These are phyloP conservation scores for Phytophthora citrophthora DNA, from an alignment of 352 stramenopile species.

Conservation along the genomic window DNA sequence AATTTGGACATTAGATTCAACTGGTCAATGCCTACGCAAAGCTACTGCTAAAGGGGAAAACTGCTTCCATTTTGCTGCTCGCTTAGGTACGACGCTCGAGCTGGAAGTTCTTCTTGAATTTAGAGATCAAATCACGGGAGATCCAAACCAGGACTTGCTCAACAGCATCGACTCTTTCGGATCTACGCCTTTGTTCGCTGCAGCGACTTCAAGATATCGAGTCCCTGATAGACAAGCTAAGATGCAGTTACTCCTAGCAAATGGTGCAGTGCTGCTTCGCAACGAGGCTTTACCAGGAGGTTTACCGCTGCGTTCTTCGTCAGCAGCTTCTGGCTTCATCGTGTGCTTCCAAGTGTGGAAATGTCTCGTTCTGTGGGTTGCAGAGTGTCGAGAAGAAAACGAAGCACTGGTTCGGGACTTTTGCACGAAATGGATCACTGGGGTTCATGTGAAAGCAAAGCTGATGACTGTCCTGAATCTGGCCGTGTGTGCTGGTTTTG, in stretches of 20 bases:
- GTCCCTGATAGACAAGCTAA: constrained; percentile 15
- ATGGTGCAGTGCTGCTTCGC: constrained; percentile 5
- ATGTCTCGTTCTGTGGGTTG: constrained; percentile 14
- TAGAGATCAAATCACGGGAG: background rate
- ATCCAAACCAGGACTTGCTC: background rate
- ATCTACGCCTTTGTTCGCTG: constrained; percentile 10
- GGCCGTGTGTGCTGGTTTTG: constrained; percentile 8
- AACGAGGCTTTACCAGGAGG: constrained; percentile 1
- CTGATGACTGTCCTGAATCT: constrained; percentile 3
- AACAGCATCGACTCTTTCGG: constrained; percentile 1
- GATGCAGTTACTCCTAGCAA: constrained; percentile 11
- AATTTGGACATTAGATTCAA: constrained; percentile 19
- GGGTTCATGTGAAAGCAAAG: background rate
- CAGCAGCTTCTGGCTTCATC: constrained; percentile 1
- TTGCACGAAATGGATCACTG: constrained; percentile 14
- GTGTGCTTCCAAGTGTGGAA: constrained; percentile 4
- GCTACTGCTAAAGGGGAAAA: constrained; percentile 1
- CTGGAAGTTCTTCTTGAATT: constrained; percentile 22
- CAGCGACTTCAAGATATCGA: constrained; percentile 1
- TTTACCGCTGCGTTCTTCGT: background rate
- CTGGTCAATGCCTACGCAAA: background rate
- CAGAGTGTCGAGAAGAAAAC: constrained; percentile 7
- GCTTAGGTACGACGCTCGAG: constrained; percentile 8
- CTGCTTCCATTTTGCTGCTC: constrained; percentile 23
- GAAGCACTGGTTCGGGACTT: constrained; percentile 5